These are phyloP conservation scores for Anthoceros angustus DNA, from an alignment of 225 moss, liverwort and hornwort species.

Conservation along the genomic window DNA sequence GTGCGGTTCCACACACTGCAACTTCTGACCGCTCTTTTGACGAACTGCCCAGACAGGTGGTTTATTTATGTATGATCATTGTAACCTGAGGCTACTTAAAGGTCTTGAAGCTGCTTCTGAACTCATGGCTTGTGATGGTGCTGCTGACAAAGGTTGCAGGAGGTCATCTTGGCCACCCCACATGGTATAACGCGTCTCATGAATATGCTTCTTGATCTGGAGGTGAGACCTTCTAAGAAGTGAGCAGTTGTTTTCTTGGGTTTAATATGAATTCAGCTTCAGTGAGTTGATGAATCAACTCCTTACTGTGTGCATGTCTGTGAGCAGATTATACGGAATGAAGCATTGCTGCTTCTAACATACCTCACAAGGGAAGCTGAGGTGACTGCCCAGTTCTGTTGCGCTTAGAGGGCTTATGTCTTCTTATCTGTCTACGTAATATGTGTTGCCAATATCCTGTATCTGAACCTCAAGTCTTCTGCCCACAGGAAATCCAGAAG, in stretches of 20 bases:
- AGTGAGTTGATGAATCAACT: no score
- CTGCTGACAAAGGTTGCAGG: slow-evolving; percentile 99
- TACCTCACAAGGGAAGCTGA: slow-evolving; percentile 89
- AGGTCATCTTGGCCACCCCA: slow-evolving; percentile 84
- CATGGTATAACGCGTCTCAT: slow-evolving; percentile 90
- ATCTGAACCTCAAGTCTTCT: slow-evolving; percentile 3
- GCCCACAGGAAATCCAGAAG: slow-evolving; percentile 98
- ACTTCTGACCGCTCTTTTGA: slow-evolving; percentile 75
- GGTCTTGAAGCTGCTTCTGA: neutral
- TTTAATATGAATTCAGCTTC: no score
- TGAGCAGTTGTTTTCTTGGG: no score
- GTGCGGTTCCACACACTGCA: slow-evolving; percentile 92
- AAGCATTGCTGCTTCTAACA: slow-evolving; percentile 83
- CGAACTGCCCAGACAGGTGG: slow-evolving; percentile 90
- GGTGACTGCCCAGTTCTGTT: slow-evolving; percentile 24
- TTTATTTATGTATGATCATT: slow-evolving; percentile 11
- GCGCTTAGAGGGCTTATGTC: no score
- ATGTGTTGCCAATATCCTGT: no score
- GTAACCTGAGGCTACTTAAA: neutral
- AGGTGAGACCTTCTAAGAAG: slow-evolving; percentile 41
- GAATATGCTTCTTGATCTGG: slow-evolving; percentile 99
- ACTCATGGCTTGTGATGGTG: slow-evolving; percentile 25
- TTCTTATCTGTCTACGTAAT: no score
- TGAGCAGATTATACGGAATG: slow-evolving; percentile 88
- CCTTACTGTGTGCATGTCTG: neutral